These are phyloP conservation scores for Sclerotinia trifoliorum DNA, from an alignment of 2,329 filamentous ascomycete species.

Conservation along the genomic window DNA sequence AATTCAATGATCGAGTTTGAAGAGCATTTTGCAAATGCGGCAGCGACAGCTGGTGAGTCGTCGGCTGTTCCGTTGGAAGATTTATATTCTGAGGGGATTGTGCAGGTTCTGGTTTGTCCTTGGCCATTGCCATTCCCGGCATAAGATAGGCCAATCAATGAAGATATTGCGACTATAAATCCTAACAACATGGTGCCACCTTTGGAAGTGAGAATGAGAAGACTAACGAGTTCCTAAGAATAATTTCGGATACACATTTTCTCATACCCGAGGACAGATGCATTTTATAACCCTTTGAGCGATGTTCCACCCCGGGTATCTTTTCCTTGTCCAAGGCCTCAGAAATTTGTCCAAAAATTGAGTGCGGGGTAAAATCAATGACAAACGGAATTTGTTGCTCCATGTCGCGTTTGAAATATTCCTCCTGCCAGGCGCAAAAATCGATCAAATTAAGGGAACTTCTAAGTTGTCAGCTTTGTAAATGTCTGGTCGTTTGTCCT, in stretches of 20 bases:
- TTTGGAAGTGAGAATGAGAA: not conserved
- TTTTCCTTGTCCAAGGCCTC: not conserved
- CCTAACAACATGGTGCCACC: not conserved
- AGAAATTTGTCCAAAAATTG: not conserved
- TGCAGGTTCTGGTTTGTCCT: conserved; percentile 18
- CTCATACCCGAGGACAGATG: not conserved
- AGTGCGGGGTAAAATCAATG: conserved; percentile 3
- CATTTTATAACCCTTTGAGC: conserved; percentile 1
- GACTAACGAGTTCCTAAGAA: not conserved
- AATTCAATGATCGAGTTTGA: conserved; percentile 42
- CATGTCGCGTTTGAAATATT: conserved; percentile 8
- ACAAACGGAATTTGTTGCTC: conserved; percentile 6
- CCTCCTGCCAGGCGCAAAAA: not conserved
- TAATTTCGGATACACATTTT: not conserved
- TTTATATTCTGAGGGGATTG: conserved; percentile 23
- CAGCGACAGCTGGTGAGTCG: conserved; percentile 43
- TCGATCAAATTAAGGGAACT: not conserved
- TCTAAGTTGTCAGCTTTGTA: not conserved
- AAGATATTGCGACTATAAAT: not conserved
- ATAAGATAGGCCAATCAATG: not conserved
- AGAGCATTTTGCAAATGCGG: conserved; percentile 43
- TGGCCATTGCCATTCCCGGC: not conserved
- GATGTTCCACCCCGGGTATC: not conserved
- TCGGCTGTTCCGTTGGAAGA: conserved; percentile 43
- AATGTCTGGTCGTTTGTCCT: not conserved